Percentiles rank a stretch among this genome's conserved stretches.
phyloP scores from a whole-genome alignment of 2,329 filamentous ascomycete species.

The Knoxdaviesia capensis region DNA sequence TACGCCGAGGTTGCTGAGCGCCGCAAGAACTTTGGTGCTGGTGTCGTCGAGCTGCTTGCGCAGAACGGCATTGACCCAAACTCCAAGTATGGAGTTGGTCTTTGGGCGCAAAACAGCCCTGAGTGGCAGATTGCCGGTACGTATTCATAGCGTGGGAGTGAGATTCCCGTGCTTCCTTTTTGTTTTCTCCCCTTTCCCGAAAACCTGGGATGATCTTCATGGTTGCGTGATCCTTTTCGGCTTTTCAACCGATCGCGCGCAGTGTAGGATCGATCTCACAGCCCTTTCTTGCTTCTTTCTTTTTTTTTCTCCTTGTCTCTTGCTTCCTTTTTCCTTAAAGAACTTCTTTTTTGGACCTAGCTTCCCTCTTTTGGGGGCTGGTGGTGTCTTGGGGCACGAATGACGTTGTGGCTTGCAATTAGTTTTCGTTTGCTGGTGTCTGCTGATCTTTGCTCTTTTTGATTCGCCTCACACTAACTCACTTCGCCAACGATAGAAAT shows the following conservation, averaged over 20 bases:
- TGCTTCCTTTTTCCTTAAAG: neutral
- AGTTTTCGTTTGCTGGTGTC: no score
- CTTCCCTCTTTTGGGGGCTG: no score
- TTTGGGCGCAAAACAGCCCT: constrained; percentile 71
- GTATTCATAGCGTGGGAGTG: constrained; percentile 2
- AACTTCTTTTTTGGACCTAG: neutral
- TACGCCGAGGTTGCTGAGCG: constrained; percentile 64
- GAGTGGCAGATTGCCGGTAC: constrained; percentile 71
- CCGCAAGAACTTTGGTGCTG: constrained; percentile 68
- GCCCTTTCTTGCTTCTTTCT: neutral
- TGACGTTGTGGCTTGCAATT: no score
- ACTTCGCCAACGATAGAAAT: constrained; percentile 36
- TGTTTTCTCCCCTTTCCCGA: no score
- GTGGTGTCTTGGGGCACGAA: no score
- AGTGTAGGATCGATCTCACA: no score
- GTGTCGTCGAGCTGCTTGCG: constrained; percentile 65
- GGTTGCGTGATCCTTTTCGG: no score
- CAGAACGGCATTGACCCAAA: constrained; percentile 40
- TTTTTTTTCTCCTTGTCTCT: neutral
- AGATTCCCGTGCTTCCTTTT: no score
- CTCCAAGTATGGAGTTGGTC: constrained; percentile 52
- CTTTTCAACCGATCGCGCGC: no score
- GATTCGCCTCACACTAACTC: no score
- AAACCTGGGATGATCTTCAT: no score
- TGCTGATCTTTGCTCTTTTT: no score